Conservation (phyloP, 2,329 filamentous ascomycete species). For the Acephala macrosclerotiorum region DNA sequence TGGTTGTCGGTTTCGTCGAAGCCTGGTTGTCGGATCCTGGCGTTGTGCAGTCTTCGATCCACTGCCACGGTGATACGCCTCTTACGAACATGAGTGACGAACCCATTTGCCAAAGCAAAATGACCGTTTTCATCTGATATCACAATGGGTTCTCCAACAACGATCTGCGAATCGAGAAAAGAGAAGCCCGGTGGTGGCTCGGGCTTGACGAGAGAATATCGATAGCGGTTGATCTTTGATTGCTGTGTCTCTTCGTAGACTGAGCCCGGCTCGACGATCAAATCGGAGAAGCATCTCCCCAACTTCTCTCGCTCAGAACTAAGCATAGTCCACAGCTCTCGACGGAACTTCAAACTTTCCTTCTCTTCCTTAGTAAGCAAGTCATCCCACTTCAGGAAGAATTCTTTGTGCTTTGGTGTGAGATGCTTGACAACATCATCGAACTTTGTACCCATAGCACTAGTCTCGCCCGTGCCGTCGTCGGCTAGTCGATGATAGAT, state of each 20-base stretch:
- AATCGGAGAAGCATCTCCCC: conserved; percentile 87
- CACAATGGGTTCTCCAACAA: conserved; percentile 90
- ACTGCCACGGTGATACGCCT: conserved; percentile 86
- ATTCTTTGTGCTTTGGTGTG: conserved; percentile 76
- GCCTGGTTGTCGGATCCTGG: conserved; percentile 74
- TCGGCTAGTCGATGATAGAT: conserved; percentile 93
- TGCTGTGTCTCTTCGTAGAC: conserved; percentile 72
- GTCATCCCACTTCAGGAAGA: conserved; percentile 95
- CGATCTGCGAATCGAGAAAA: conserved; percentile 90
- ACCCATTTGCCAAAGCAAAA: conserved; percentile 93
- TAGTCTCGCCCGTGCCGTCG: conserved; percentile 79
- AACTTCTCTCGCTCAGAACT: conserved; percentile 87
- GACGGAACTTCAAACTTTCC: conserved; percentile 83
- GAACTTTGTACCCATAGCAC: conserved; percentile 83
- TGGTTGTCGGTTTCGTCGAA: conserved; percentile 84
- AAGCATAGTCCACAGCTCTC: conserved; percentile 96
- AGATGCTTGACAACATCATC: conserved; percentile 81
- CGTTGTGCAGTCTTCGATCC: conserved; percentile 87
- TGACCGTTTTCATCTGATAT: conserved; percentile 95
- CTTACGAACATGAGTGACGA: conserved; percentile 79
- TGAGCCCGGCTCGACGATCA: conserved; percentile 82
- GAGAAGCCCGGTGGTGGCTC: conserved; percentile 70
- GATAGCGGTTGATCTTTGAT: conserved; percentile 89
- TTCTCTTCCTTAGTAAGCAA: conserved; percentile 94
- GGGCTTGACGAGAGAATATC: conserved; percentile 84